These are phyloP conservation scores for Aspergillus tubingensis DNA, from an alignment of 2,329 filamentous ascomycete genomes.

Conservation along the genomic window DNA sequence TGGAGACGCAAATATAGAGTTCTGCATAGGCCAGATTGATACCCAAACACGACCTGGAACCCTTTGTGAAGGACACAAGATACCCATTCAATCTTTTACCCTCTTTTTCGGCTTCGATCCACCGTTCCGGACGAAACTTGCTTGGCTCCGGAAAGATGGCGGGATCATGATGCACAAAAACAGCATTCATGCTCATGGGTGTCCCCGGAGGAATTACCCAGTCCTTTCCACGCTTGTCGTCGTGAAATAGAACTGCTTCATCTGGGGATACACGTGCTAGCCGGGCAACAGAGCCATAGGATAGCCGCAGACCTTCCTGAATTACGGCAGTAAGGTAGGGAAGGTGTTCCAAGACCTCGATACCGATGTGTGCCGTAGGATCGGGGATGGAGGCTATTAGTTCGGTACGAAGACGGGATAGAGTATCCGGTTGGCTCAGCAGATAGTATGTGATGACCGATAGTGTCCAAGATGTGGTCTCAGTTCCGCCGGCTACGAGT, in stretches of 20 bases:
- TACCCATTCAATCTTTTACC: conserved; percentile 4
- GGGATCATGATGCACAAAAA: not conserved
- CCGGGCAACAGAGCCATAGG: not conserved
- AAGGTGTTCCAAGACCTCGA: conserved; percentile 2
- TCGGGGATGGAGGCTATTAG: not conserved
- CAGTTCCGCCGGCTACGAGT: no score
- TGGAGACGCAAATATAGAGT: not conserved
- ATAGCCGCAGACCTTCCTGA: conserved; percentile 12
- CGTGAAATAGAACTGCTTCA: not conserved
- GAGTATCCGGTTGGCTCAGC: not conserved
- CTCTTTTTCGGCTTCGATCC: not conserved
- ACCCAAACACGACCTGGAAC: conserved; percentile 4
- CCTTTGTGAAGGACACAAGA: conserved; percentile 6
- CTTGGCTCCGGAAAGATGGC: not conserved
- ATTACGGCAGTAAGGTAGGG: conserved; percentile 10
- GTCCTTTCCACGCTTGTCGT: not conserved
- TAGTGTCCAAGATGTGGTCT: no score
- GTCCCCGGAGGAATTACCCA: not conserved
- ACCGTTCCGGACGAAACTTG: conserved; percentile 3
- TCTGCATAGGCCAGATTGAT: conserved; percentile 12
- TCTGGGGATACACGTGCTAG: conserved; percentile 1
- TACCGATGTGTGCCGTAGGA: not conserved
- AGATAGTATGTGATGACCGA: not conserved
- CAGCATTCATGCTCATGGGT: conserved; percentile 1
- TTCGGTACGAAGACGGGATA: no score